These are phyloP conservation scores for Pseudomonodictys pantanalensis DNA, from an alignment of 495 filamentous ascomycete species.

Conservation along the genomic window DNA sequence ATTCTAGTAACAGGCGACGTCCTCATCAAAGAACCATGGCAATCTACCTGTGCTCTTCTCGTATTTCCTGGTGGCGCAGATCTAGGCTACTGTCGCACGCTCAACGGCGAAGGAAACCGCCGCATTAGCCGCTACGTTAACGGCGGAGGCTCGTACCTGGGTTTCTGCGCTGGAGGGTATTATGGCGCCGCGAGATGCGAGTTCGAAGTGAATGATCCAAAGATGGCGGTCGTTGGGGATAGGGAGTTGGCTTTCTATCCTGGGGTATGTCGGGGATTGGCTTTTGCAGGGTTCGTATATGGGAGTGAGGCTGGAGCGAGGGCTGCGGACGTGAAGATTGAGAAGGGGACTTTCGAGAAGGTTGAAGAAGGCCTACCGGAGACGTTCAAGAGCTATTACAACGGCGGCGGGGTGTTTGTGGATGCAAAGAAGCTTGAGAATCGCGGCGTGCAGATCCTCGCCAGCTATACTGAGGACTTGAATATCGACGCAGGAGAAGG, in stretches of 20 bases:
- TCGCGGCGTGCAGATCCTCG: conserved; percentile 73
- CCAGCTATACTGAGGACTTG: conserved; percentile 73
- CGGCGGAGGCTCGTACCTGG: conserved; percentile 80
- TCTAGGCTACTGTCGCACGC: conserved; percentile 79
- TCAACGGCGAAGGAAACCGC: conserved; percentile 86
- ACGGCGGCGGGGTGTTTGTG: conserved; percentile 94
- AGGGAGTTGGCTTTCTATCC: conserved; percentile 88
- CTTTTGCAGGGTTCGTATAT: conserved; percentile 90
- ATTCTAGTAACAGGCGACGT: conserved; percentile 74
- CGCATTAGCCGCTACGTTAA: conserved; percentile 80
- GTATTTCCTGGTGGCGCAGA: conserved; percentile 96
- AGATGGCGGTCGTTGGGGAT: conserved; percentile 79
- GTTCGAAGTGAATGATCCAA: conserved; percentile 81
- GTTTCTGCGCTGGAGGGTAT: conserved; percentile 93
- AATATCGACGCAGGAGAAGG: conserved; percentile 71
- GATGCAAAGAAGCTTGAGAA: conserved; percentile 63
- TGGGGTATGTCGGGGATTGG: conserved; percentile 77
- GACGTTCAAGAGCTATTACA: conserved; percentile 78
- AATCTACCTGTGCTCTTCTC: conserved; percentile 76
- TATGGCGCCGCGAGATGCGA: conserved; percentile 80
- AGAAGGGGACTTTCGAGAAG: conserved; percentile 56
- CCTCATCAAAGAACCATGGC: conserved; percentile 91
- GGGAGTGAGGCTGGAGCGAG: conserved; percentile 81
- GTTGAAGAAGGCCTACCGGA: conserved; percentile 51
- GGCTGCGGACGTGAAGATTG: conserved; percentile 65